Conservation (phyloP, 139 green algal species). For the Micromonas commoda region DNA sequence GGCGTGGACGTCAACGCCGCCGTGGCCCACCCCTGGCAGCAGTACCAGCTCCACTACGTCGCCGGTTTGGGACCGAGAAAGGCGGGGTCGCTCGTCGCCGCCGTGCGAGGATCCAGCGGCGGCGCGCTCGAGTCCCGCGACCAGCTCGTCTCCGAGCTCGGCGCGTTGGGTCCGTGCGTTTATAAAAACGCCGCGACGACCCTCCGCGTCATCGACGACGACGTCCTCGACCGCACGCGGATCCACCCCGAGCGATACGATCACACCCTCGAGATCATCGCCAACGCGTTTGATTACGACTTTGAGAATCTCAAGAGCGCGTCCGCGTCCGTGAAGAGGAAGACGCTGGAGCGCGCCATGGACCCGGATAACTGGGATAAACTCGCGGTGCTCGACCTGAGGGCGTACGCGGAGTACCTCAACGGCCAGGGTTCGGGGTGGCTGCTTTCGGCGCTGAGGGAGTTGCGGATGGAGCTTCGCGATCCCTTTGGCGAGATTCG, state of each 20-base stretch:
- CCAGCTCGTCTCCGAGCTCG: not conserved
- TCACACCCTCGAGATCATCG: not conserved
- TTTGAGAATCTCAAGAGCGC: not conserved
- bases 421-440: not conserved
- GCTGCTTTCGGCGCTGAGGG: not conserved
- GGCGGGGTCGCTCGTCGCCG: not conserved
- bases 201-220: slow-evolving; percentile 1
- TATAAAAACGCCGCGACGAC: slow-evolving; percentile 5
- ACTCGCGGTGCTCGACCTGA: not conserved
- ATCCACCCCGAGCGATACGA: slow-evolving; percentile 26
- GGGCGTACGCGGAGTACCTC: slow-evolving; percentile 11
- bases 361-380: slow-evolving; percentile 8
- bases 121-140: not conserved
- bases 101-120: not conserved
- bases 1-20: slow-evolving; percentile 23
- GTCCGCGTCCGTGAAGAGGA: not conserved
- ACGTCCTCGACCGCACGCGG: slow-evolving; percentile 15
- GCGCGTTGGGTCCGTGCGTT: not conserved
- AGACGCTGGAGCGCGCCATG: not conserved
- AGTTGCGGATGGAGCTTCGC: slow-evolving; percentile 1
- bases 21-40: not conserved
- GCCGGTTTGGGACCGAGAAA: slow-evolving; percentile 16
- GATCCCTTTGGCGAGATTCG: slow-evolving; percentile 15
- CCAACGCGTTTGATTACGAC: slow-evolving; percentile 17
- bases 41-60: not conserved